Base-by-base conservation (phyloP, 768 basidiomycete genomes). In the Lenzites betulinus region DNA sequence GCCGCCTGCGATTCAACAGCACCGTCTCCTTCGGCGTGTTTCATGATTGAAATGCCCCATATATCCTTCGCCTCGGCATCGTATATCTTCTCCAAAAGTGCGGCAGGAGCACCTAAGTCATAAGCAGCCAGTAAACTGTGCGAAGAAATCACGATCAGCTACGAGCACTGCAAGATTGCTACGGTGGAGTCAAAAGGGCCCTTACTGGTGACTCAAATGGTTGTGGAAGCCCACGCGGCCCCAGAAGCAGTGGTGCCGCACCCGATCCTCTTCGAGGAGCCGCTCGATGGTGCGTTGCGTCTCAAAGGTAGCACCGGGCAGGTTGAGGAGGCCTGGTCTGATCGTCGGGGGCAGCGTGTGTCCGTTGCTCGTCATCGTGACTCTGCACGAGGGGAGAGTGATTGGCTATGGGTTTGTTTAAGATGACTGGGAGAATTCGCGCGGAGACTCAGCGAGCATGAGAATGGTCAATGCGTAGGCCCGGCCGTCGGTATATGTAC, bases 171-270 rank as follows among this genome's bases (percentile, higher is more conserved):
- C 7, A 26, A 22, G 13, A n/a, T 13, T 15, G 18, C 1, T 30
- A n/a, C 25, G 13, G 15, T 28, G 16, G 47, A 16, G n/a, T n/a
- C n/a, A 30, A 15, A 18, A 23, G 20, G 63, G n/a, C 25, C 9
- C 80, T 70, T 51, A 85, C 84, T 86, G 84, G 64, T 87, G 84
- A 63, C 79, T 80, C 15, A 83, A 69, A 68, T 87, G 85, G 67
- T 85, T 85, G 64, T 87, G 84, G 28, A 85, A 74, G 2, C 77
- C 76, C 18, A 74, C 71, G 18, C 67, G 51, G 12, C 75, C 70
- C 64, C 78, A 83, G 66, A 78, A 80, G 66, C 83, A 83, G 60
- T 86, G 84, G 60, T 84, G 78, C 16, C 70, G 66, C 54, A 81
- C 72, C 16, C 79, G 76, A 64, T 86, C 84, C 49, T 76, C 72